Evolutionary conservation across 305 asterid genomes (phyloP).

Genomic region (Solanum aculeatissimum): DNA sequence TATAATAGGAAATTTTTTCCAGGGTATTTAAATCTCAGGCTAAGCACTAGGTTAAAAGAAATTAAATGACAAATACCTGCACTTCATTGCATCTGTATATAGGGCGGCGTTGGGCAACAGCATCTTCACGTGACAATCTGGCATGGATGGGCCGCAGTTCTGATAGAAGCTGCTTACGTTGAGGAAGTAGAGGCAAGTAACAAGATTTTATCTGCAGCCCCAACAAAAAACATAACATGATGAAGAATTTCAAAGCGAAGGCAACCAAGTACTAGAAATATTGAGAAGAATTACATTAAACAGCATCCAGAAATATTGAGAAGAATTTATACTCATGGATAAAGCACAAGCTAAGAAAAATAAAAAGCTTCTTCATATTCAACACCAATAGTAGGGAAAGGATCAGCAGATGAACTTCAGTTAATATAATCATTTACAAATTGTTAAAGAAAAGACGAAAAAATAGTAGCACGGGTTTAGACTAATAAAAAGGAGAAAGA

Average conservation of each 20-base stretch:
- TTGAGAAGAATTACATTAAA: not conserved
- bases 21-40: not conserved
- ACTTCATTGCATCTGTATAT: conserved; percentile 62
- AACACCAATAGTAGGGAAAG: not conserved
- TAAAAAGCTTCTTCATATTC: not conserved
- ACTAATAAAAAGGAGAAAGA: not conserved
- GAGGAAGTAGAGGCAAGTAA: conserved; percentile 69
- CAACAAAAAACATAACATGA: not conserved
- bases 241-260: not conserved
- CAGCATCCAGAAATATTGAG: not conserved
- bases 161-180: conserved; percentile 44
- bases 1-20: not conserved
- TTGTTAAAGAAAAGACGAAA: not conserved
- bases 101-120: conserved; percentile 54
- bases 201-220: conserved; percentile 51
- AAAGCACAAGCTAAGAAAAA: not conserved
- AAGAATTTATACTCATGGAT: not conserved
- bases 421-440: not conserved
- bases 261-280: not conserved
- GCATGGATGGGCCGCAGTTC: conserved; percentile 64
- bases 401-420: not conserved
- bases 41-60: not conserved
- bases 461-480: not conserved
- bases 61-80: conserved; percentile 37
- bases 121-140: conserved; percentile 35